Evolutionary conservation across 495 filamentous ascomycete genomes (phyloP), one percentile per base, ranked within the genome.

Genomic region (Penicillium mononematosum): DNA sequence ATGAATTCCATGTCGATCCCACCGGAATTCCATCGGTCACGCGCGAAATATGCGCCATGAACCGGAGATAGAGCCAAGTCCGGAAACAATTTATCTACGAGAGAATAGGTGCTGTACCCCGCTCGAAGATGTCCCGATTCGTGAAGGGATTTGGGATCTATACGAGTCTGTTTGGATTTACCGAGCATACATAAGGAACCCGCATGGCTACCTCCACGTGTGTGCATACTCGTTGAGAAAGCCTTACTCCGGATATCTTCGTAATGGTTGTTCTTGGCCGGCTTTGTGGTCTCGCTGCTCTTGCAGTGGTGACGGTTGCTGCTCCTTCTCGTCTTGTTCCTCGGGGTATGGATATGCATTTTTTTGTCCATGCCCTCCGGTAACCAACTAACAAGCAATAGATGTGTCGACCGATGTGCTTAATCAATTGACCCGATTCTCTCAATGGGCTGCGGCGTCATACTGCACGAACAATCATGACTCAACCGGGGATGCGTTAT

Each of bases 391-490:
- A 55, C 11, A 32, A 34, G 11, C 20, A 39, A 29, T 19, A 75
- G 74, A 67, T 56, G 69, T 77, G 47, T 69, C 72, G 3, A 39
- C 64, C 9, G 49, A 56, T 25, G 60, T 64, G 24, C 45, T 72
- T 9, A 46, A 66, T 22, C 74, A 80, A 41, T 72, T 93, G 45
- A 70, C 77, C 4, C 74, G 90, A 58, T 89, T 81, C 65, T 81
- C 85, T 16, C 83, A 93, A 64, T 93, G 86, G 68, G 75, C 88
- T 2, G 86, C 78, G 0, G 86, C 89, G 0, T 73, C 84, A 5
- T 91, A 89, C 68, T 94, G 90, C 69, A 75, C 81, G 36, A 74
- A 54, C 41, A 78, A 85, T 52, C 43, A 67, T 49, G 78, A 79
- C 43, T 69, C 79, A 6, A 60, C 72, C 11, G 68, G 69, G n/a